These are phyloP conservation scores for peach (Prunus persica) DNA, from an alignment of 306 rosid genomes.

Conservation along the genomic window Prunus_persica_NCBIv2 NC_034011.1:16417501-16418000, in stretches of 20 bases:
- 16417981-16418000: not conserved
- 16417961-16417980: not conserved
- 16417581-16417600: not conserved
- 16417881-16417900: not conserved
- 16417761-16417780: conserved; percentile 78
- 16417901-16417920: conserved; percentile 11
- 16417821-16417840: conserved; percentile 3
- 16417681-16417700: conserved; percentile 55
- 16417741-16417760: conserved; percentile 67
- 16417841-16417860: not conserved
- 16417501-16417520: conserved; percentile 74
- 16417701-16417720: conserved; percentile 82
- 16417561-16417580: not conserved
- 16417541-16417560: conserved; percentile 3
- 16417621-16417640: conserved; percentile 38
- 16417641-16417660: conserved; percentile 78
- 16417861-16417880: not conserved
- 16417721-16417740: conserved; percentile 92
- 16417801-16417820: conserved; percentile 20
- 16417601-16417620: not conserved
- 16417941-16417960: not conserved
- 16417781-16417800: conserved; percentile 99
- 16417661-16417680: conserved; percentile 61
- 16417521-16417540: conserved; percentile 21
- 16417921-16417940: not conserved